These are phyloP conservation scores for Exophiala aquamarina DNA, from an alignment of 2,329 filamentous ascomycete species.

Conservation along the genomic window DNA sequence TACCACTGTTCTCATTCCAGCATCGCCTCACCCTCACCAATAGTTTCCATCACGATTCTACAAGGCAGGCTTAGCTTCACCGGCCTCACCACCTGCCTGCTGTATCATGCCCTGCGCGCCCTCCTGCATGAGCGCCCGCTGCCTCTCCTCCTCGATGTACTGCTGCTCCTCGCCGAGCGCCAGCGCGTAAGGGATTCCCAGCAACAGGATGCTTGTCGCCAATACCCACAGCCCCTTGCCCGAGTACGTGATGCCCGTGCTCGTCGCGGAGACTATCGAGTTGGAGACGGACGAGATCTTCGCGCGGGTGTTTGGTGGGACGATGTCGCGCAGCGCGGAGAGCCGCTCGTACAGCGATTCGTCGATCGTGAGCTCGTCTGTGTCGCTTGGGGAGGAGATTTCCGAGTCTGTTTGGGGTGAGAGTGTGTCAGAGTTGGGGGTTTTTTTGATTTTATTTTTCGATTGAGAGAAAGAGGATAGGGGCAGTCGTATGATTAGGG, in stretches of 20 bases:
- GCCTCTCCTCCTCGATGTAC: conserved; percentile 94
- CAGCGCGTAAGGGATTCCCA: conserved; percentile 90
- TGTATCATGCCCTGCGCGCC: conserved; percentile 47
- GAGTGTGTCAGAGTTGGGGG: conserved; percentile 1
- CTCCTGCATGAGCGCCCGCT: conserved; percentile 87
- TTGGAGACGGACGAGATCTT: conserved; percentile 62
- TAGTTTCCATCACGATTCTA: too few species aligned
- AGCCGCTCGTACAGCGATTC: conserved; percentile 67
- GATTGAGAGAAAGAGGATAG: too few species aligned
- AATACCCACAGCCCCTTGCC: conserved; percentile 91
- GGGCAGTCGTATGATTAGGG: too few species aligned
- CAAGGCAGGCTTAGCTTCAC: conserved; percentile 22
- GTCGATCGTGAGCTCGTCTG: conserved; percentile 57
- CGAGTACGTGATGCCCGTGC: conserved; percentile 59
- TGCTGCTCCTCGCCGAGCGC: conserved; percentile 96
- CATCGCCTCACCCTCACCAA: too few species aligned
- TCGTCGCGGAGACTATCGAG: conserved; percentile 44
- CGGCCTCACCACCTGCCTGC: conserved; percentile 8
- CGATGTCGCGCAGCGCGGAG: conserved; percentile 71
- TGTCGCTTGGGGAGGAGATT: conserved; percentile 76
- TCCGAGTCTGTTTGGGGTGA: conserved; percentile 63
- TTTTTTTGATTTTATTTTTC: too few species aligned
- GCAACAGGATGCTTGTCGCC: conserved; percentile 81
- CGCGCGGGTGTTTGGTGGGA: conserved; percentile 70
- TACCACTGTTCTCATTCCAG: too few species aligned